Evolutionary conservation across 805 yeast species (phyloP), one percentile per base, ranked within the genome.

Genomic region (Candida vaughaniae): DNA sequence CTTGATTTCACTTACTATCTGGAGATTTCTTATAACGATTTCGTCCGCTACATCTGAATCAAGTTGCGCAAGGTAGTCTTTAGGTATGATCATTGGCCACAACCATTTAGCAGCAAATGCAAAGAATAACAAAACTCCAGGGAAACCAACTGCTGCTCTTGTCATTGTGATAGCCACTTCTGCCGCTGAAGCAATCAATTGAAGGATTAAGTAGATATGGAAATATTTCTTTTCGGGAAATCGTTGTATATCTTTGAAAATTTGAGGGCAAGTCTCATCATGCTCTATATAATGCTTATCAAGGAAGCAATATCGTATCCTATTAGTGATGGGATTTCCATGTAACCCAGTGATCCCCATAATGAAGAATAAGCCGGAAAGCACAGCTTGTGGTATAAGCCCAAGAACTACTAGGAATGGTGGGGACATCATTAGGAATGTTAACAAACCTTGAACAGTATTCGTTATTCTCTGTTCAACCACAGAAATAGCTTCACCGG

Each of bases 381-480:
- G 66, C 1, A 91, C 95, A 6, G 95, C 93, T 55, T 91, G 97
- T 0, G 99, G 99, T 18, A 91, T 84, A 20, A 79, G 65, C 0
- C 90, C 91, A 20, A 93, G 64, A 6, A 93, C 91, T 0, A 80
- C 69, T 41, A 91, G 66, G 22, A 91, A 71, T 0, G 99, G 99
- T 11, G 95, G 71, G 2, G 91, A 64, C 98, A 91, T 93, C 66
- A 89, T 80, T 0, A 85, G 93, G 41, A 91, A 62, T 6, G 88
- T 85, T 58, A 91, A 55, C 9, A 86, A 60, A 0, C 99, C 99
- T 53, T 91, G 99, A 0, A 73, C 68, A 1, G 88, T 78, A 53
- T 93, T 93, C 2, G 95, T 82, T 35, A 89, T 68, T 29, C 99
- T 62, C 56, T 91, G 99, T 54, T 91, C 99, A 3, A 93, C 95